Evolutionary conservation across 1,284 basidiomycete species (phyloP).

Genomic region (Peniophora sp.): DNA sequence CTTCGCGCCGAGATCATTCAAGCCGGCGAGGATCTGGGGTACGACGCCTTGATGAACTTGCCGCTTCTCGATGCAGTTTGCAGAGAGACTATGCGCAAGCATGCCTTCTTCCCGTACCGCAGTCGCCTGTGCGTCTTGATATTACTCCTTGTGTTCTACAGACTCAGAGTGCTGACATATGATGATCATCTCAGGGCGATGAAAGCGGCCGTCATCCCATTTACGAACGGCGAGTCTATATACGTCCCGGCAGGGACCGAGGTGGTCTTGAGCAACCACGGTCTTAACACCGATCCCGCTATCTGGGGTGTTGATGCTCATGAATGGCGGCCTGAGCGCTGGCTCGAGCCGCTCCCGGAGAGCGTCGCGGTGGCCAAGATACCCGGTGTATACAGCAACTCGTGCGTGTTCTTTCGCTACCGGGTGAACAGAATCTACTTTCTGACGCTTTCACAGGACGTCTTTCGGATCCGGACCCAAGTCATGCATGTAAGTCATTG

Average conservation of each 20-base stretch:
- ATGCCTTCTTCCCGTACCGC: slow-evolving; percentile 3
- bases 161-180: background rate
- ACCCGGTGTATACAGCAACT: background rate
- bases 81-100: slow-evolving; percentile 12
- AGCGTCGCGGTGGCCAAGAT: background rate
- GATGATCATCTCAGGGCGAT: background rate
- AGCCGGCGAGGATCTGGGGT: slow-evolving; percentile 6
- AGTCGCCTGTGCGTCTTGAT: slow-evolving; percentile 9
- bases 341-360: slow-evolving; percentile 8
- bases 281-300: slow-evolving; percentile 7
- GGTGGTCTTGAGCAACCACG: slow-evolving; percentile 2
- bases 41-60: slow-evolving; percentile 6
- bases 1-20: slow-evolving; percentile 12
- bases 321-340: slow-evolving; percentile 10
- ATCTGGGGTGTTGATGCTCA: slow-evolving; percentile 10
- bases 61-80: slow-evolving; percentile 12
- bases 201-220: background rate
- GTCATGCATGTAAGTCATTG: slow-evolving; percentile 17
- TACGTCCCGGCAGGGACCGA: background rate
- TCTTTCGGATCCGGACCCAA: slow-evolving; percentile 23
- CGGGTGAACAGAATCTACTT: no score
- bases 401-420: background rate
- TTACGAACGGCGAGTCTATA: background rate
- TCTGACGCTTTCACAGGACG: slow-evolving; percentile 7
- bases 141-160: slow-evolving; percentile 9